Evolutionary conservation across 208 protist genomes (phyloP).

Genomic region (Endotrypanum monterogeii): DNA sequence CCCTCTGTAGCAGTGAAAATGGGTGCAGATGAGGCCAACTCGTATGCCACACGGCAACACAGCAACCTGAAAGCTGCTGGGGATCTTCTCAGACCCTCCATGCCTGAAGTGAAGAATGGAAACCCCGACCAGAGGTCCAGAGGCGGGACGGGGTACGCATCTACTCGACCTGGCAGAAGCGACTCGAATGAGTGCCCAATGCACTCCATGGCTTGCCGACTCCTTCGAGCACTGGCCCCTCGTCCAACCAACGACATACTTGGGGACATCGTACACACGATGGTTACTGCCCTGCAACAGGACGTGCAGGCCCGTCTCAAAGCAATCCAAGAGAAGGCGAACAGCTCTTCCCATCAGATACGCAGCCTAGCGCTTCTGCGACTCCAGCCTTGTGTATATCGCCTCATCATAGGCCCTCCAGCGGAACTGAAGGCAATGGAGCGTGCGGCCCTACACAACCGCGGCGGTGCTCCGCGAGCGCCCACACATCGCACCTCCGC

Average conservation of each 20-base stretch:
- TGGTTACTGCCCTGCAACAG: slow-evolving; percentile 50
- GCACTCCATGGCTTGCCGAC: slow-evolving; percentile 19
- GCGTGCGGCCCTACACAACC: neutral
- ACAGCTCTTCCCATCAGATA: slow-evolving; percentile 6
- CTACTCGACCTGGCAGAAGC: neutral
- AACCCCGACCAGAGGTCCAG: neutral
- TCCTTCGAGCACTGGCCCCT: slow-evolving; percentile 73
- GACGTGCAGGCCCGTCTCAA: slow-evolving; percentile 33
- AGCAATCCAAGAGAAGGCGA: neutral
- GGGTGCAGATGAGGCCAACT: neutral
- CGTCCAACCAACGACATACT: slow-evolving; percentile 49
- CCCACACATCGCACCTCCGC: slow-evolving; percentile 1
- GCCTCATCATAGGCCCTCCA: slow-evolving; percentile 19
- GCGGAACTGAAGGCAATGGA: slow-evolving; percentile 17
- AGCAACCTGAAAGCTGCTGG: neutral
- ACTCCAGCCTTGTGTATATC: slow-evolving; percentile 48
- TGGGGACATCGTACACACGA: slow-evolving; percentile 71
- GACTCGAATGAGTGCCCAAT: neutral
- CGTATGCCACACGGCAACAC: neutral
- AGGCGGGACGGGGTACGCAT: neutral
- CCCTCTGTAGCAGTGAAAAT: neutral
- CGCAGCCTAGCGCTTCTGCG: slow-evolving; percentile 35
- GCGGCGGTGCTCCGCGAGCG: neutral
- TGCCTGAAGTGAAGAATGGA: neutral
- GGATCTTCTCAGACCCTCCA: neutral